Percentiles rank a stretch among this genome's conserved stretches.
Conservation (phyloP, 2,329 filamentous ascomycete genomes). For the Elsinoe fawcettii region DNA sequence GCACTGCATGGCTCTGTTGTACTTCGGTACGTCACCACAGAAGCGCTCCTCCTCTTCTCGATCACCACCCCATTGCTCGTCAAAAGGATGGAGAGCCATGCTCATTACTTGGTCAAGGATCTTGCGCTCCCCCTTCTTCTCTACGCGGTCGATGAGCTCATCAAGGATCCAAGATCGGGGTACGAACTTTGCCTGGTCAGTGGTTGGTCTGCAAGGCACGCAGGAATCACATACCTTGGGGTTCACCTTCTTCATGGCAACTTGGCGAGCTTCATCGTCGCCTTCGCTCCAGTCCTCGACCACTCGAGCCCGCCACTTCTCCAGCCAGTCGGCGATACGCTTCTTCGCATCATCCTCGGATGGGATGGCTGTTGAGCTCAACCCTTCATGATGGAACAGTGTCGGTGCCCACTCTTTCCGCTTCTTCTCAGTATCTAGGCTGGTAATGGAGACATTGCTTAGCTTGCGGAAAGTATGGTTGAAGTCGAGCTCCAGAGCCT, state of each 20-base stretch:
- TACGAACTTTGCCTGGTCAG: conserved; percentile 53
- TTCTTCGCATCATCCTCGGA: conserved; percentile 58
- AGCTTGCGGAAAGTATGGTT: conserved; percentile 87
- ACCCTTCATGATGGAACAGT: conserved; percentile 75
- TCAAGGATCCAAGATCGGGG: conserved; percentile 88
- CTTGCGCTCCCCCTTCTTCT: conserved; percentile 72
- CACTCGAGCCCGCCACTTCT: conserved; percentile 64
- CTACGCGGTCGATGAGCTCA: conserved; percentile 82
- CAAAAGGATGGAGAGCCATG: conserved; percentile 75
- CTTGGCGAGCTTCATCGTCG: conserved; percentile 49
- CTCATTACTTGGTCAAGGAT: conserved; percentile 72
- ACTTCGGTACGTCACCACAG: conserved; percentile 74
- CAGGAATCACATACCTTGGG: conserved; percentile 52
- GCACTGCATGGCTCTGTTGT: conserved; percentile 78
- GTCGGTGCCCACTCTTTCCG: conserved; percentile 57
- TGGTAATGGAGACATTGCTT: conserved; percentile 52
- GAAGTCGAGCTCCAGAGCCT: conserved; percentile 80
- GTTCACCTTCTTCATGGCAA: conserved; percentile 76
- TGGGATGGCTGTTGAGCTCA: conserved; percentile 47
- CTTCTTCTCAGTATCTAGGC: conserved; percentile 57
- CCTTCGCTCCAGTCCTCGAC: conserved; percentile 66
- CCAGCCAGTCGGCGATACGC: conserved; percentile 70
- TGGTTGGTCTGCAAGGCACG: background rate
- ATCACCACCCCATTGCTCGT: conserved; percentile 64
- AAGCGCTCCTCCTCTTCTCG: conserved; percentile 71